Evolutionary conservation across 78 protist genomes (phyloP).

Genomic region (Bodo saltans): DNA sequence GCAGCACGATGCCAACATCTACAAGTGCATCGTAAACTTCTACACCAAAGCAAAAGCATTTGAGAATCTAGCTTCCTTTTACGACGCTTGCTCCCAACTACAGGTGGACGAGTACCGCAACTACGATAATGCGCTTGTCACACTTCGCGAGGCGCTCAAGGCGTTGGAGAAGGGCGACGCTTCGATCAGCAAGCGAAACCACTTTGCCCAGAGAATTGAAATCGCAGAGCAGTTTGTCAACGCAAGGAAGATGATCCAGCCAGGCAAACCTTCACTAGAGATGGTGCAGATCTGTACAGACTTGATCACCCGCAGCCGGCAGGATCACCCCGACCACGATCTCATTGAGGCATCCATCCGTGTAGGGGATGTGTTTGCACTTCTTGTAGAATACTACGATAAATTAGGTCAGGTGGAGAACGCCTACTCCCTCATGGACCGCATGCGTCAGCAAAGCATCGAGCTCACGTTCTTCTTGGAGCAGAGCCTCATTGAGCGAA

Average conservation of each 20-base stretch:
- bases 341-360: slow-evolving; percentile 39
- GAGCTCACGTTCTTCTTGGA: slow-evolving; percentile 38
- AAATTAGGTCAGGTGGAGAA: neutral
- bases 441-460: slow-evolving; percentile 42
- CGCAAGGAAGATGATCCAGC: slow-evolving; percentile 35
- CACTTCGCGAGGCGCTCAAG: slow-evolving; percentile 56
- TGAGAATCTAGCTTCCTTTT: slow-evolving; percentile 60
- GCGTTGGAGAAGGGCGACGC: slow-evolving; percentile 24
- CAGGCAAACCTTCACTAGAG: slow-evolving; percentile 14
- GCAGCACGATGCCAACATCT: slow-evolving; percentile 54
- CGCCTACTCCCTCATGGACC: slow-evolving; percentile 38
- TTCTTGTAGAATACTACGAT: slow-evolving; percentile 48
- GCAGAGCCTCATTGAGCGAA: neutral
- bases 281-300: slow-evolving; percentile 16
- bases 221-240: slow-evolving; percentile 47
- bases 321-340: neutral
- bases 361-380: slow-evolving; percentile 60
- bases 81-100: slow-evolving; percentile 59
- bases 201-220: slow-evolving; percentile 4
- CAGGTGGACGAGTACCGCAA: slow-evolving; percentile 79
- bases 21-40: slow-evolving; percentile 59
- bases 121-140: slow-evolving; percentile 69
- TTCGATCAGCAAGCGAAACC: neutral
- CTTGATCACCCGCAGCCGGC: slow-evolving; percentile 6
- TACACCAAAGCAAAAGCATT: slow-evolving; percentile 68